These are phyloP conservation scores for Geoglossum glabrum DNA, from an alignment of 495 filamentous ascomycete genomes.

Conservation along the genomic window DNA sequence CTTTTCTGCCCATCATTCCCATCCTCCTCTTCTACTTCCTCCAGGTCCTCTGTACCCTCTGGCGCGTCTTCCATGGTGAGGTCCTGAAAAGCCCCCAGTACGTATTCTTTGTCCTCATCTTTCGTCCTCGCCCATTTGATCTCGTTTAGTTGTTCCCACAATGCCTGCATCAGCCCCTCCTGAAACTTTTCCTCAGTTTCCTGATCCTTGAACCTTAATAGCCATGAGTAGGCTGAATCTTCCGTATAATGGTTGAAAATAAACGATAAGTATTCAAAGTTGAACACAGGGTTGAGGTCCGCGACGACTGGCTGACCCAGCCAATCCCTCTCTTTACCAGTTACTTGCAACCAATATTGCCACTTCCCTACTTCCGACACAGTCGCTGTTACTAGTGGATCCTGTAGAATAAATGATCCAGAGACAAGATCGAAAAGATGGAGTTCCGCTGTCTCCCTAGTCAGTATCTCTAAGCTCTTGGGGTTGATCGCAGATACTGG, in stretches of 20 bases:
- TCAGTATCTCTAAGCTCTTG: slow-evolving; percentile 47
- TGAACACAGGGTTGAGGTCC: slow-evolving; percentile 96
- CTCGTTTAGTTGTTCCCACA: slow-evolving; percentile 95
- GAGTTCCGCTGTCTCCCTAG: slow-evolving; percentile 59
- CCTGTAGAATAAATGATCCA: slow-evolving; percentile 68
- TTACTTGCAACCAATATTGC: slow-evolving; percentile 91
- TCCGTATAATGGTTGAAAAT: slow-evolving; percentile 92
- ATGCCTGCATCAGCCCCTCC: slow-evolving; percentile 77
- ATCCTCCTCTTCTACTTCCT: slow-evolving; percentile 42
- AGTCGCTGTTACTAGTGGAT: slow-evolving; percentile 47
- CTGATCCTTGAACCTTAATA: slow-evolving; percentile 75
- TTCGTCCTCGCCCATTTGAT: slow-evolving; percentile 86
- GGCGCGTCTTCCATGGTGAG: slow-evolving; percentile 70
- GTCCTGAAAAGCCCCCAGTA: slow-evolving; percentile 89
- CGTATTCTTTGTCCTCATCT: slow-evolving; percentile 81
- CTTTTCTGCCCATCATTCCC: slow-evolving; percentile 42
- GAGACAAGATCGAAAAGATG: slow-evolving; percentile 83
- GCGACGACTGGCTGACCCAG: slow-evolving; percentile 65
- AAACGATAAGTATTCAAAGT: slow-evolving; percentile 93
- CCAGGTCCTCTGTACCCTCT: slow-evolving; percentile 27
- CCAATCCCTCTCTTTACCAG: slow-evolving; percentile 61
- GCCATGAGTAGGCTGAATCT: slow-evolving; percentile 86
- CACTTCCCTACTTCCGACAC: slow-evolving; percentile 78
- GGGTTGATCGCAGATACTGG: slow-evolving; percentile 46
- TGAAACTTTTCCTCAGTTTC: slow-evolving; percentile 71